Base-by-base conservation (phyloP, 768 basidiomycete genomes). In the Suillus plorans region DNA sequence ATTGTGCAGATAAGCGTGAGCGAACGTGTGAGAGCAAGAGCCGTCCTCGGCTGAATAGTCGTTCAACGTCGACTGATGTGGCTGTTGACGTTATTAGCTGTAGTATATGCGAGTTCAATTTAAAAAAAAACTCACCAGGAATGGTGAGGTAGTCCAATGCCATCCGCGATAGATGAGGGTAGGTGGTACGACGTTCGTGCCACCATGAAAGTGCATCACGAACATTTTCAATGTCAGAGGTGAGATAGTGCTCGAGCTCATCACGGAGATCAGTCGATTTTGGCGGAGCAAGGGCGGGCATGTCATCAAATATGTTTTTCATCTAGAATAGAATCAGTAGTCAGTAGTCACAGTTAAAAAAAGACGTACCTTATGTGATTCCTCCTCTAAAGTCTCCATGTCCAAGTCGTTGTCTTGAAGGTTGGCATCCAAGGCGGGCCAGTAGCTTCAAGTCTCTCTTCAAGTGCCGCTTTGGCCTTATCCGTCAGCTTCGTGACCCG, bases 111-210 rank as follows among this genome's bases (percentile, higher is more conserved):
- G 22, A 70, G 53, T 7, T 69, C 66, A 52, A 64, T 58, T 3
- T 28, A 31, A 69, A 64, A 4, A 61, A 67, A 14, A 64, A 74
- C 70, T 34, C 60, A 77, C 75, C 73, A 5, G 73, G 77, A 52
- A 78, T 74, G 7, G 64, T 66, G 1, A 76, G 67, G 52, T 79
- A 79, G 60, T 80, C 74, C 2, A 76, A 39, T 0, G 73, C 78
- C 78, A 81, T 78, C 0, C 70, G 62, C 0, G 71, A 76, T 1
- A 80, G 72, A 9, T 61, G 53, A 10, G 77, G 78, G 63, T 70
- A 80, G 1, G 66, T 63, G 7, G 58, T 8, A 36, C 62, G 60
- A 8, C 63, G 49, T 4, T 72, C 64, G 12, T 36, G 16, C 79
- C 79, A 80, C 78, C 77, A 80, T n/a, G 25, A 18, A 49, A 80